Base-by-base conservation (phyloP, 768 basidiomycete species). In the Coprinopsis cinerea region DNA sequence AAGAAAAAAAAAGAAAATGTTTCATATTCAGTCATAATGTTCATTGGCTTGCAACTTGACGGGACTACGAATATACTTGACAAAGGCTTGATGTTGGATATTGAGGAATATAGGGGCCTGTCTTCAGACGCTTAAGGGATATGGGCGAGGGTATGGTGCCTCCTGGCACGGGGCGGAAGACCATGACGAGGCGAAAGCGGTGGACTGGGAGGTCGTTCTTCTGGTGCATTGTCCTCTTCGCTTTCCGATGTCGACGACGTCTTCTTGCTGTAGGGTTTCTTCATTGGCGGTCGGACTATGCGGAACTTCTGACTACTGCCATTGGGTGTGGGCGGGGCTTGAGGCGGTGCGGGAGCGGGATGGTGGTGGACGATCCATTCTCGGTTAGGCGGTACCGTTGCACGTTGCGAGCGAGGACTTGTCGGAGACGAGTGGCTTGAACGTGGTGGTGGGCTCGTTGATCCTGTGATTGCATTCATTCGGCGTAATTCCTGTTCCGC, bases 301-400 rank as follows among this genome's bases (percentile, higher is more conserved):
- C 44, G 25, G 44, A 45, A 45, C 44, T 45, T 45, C 27, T 43
- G 41, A 20, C 41, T 10, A 23, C n/a, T n/a, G 41, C 41, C 17
- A 17, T 18, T 18, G 17, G 25, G 4, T 18, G 42, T 17, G 4
- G 18, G 13, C 27, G 6, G 4, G 17, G 44, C 4, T n/a, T 5
- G 15, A 30, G 44, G 24, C 18, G 25, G 32, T 6, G 44, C 4
- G 9, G 44, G 9, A 17, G 25, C n/a, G 9, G 28, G 44, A 5
- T 22, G 20, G 13, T 43, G 42, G 6, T 43, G 42, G 18, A 13
- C 24, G 4, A 32, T 4, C 44, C 26, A n/a, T n/a, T 27, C 44
- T 45, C 20, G 44, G 18, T 7, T 4, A 17, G 27, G 15, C 7
- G 27, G 20, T 43, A 10, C 44, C 37, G 9, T 9, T 34, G 9